Base-by-base conservation (phyloP, 805 yeast genomes). In the Kodamaea neixiangensis region DNA sequence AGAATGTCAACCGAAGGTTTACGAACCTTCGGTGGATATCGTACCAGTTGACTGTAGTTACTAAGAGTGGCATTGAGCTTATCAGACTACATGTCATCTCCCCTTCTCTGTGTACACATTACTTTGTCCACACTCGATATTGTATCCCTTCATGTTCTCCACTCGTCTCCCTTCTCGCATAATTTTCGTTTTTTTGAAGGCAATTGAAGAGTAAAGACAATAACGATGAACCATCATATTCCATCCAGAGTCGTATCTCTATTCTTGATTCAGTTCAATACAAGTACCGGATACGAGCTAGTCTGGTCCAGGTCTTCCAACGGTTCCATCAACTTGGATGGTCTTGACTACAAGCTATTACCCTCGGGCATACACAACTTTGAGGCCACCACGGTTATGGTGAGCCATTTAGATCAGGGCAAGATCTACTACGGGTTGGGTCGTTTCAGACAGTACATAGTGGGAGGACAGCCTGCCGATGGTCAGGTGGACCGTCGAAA, bases 341-440 rank as follows among this genome's bases (percentile, higher is more conserved):
- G 76, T 3, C 60, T 74, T 33, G 79, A 74, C 49, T 72, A 63
- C 56, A 71, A 70, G 48, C 60, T 64, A 11, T 58, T 74, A 25
- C 79, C 78, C 7, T 69, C 75, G 0, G 78, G 78, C 2, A 62
- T 74, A 38, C 78, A 73, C 53, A 72, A 72, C 48, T 59, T 57
- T 33, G 54, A 57, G 15, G 52, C 63, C 48, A 65, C 69, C 14
- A 61, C 69, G 7, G 60, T 72, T 9, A 57, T 68, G 41, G 57
- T 73, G 46, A 61, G 70, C 39, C 77, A 72, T 51, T 52, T 51
- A 14, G 34, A 44, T 21, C 45, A 55, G 6, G 62, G 57, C 18
- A 57, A 51, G 25, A 47, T 64, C 3, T 69, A 68, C 56, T 71
- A 69, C 53, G 79, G 79, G 10, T 41, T 68, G 15, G 61, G 71